Conservation (phyloP, 768 basidiomycete genomes). For the Tylopilus sp. region DNA sequence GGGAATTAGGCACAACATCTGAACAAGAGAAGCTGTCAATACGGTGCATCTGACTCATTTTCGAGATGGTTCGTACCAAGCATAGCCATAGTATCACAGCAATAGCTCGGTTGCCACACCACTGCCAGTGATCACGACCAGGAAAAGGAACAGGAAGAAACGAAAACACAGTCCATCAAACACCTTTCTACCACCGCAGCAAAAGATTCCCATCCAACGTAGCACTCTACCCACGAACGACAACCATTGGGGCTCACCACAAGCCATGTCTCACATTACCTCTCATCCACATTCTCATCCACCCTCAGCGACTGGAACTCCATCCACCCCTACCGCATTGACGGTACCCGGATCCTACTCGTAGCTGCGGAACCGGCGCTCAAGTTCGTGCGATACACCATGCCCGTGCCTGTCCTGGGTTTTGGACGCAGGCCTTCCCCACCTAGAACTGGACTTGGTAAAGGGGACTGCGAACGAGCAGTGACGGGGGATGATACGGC, state of each 20-base stretch:
- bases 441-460: constrained; percentile 11
- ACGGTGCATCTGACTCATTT: background rate
- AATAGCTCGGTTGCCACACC: background rate
- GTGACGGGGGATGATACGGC: constrained; percentile 9
- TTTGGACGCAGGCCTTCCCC: constrained; percentile 36
- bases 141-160: background rate
- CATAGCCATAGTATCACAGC: background rate
- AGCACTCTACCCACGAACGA: constrained; percentile 10
- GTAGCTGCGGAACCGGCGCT: constrained; percentile 23
- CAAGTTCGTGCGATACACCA: constrained; percentile 51
- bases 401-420: constrained; percentile 67
- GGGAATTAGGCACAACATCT: background rate
- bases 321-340: constrained; percentile 13
- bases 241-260: constrained; percentile 7
- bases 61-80: constrained; percentile 14
- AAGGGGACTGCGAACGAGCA: constrained; percentile 19
- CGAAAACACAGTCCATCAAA: constrained; percentile 1
- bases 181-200: constrained; percentile 2
- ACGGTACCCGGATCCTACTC: constrained; percentile 38
- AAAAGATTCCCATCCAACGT: constrained; percentile 7
- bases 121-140: constrained; percentile 3
- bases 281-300: constrained; percentile 3
- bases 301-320: background rate
- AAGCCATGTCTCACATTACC: background rate
- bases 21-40: constrained; percentile 3